Percentiles rank a stretch among this genome's conserved stretches.
These are phyloP conservation scores for Kwoniella dejecticola DNA, from an alignment of 768 basidiomycete species.

Conservation along the genomic window DNA sequence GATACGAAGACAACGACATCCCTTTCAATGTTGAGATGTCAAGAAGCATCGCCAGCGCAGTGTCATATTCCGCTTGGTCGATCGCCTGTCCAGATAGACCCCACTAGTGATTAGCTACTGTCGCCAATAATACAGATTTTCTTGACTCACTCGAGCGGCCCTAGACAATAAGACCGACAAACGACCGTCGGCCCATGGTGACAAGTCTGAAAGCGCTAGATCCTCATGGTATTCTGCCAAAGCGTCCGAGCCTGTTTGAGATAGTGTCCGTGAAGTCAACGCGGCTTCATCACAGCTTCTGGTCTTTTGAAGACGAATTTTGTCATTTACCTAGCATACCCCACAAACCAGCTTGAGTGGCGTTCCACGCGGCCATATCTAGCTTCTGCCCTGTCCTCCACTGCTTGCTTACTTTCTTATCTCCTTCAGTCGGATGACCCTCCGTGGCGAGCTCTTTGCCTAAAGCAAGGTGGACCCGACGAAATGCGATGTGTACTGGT, in stretches of 20 bases:
- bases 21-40: slow-evolving; percentile 21
- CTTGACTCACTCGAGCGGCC: slow-evolving; percentile 42
- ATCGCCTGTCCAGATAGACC: slow-evolving; percentile 20
- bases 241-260: slow-evolving; percentile 23
- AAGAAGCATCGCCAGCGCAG: slow-evolving; percentile 36
- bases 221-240: slow-evolving; percentile 46
- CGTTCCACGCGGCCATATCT: slow-evolving; percentile 39
- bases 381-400: slow-evolving; percentile 23
- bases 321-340: slow-evolving; percentile 35
- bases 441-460: slow-evolving; percentile 15
- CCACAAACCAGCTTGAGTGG: slow-evolving; percentile 48
- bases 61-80: slow-evolving; percentile 26
- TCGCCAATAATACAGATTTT: too few species aligned
- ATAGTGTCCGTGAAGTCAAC: too few species aligned
- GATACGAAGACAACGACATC: slow-evolving; percentile 38
- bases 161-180: slow-evolving; percentile 37
- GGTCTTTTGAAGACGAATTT: too few species aligned
- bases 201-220: slow-evolving; percentile 28
- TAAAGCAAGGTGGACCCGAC: slow-evolving; percentile 37
- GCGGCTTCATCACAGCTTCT: too few species aligned
- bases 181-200: slow-evolving; percentile 20
- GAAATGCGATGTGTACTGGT: slow-evolving; percentile 42
- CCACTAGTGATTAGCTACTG: neutral
- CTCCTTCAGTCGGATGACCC: slow-evolving; percentile 8
- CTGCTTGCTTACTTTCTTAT: slow-evolving; percentile 18